A percentile compares a stretch with the other conserved stretches of the same genome.
phyloP scores from a whole-genome alignment of 2,329 filamentous ascomycete species.

The Fusarium decemcellulare region DNA sequence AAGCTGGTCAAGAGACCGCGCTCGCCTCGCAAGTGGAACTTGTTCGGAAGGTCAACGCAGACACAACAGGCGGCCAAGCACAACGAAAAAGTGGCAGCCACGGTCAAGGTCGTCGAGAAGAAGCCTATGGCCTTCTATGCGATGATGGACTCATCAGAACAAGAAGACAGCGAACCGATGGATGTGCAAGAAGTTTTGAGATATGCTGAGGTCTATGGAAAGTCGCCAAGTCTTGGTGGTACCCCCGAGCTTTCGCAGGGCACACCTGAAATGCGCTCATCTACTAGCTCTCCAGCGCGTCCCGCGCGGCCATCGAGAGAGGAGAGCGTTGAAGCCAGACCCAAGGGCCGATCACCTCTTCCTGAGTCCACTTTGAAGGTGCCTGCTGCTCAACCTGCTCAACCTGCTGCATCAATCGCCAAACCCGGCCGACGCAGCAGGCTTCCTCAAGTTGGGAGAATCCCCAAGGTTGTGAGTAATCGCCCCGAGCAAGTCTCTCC shows the following conservation, averaged over 20 bases:
- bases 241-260: slow-evolving; percentile 32
- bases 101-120: slow-evolving; percentile 63
- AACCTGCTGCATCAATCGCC: slow-evolving; percentile 9
- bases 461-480: slow-evolving; percentile 83
- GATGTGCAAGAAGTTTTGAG: slow-evolving; percentile 63
- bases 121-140: slow-evolving; percentile 73
- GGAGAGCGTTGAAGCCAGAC: slow-evolving; percentile 5
- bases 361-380: slow-evolving; percentile 20
- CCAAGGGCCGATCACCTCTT: slow-evolving; percentile 21
- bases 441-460: slow-evolving; percentile 86
- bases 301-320: slow-evolving; percentile 14
- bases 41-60: slow-evolving; percentile 70
- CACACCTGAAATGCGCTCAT: slow-evolving; percentile 32
- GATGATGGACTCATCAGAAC: slow-evolving; percentile 72
- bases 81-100: slow-evolving; percentile 60
- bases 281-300: slow-evolving; percentile 21
- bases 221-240: slow-evolving; percentile 34
- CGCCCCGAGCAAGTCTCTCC: slow-evolving; percentile 77
- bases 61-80: slow-evolving; percentile 58
- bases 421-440: slow-evolving; percentile 63
- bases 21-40: slow-evolving; percentile 74
- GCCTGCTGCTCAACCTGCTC: slow-evolving; percentile 11
- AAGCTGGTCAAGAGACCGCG: slow-evolving; percentile 69
- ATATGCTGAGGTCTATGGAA: slow-evolving; percentile 59
- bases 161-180: slow-evolving; percentile 61